Percentiles rank a stretch among this genome's conserved stretches.
Evolutionary conservation across 768 basidiomycete genomes (phyloP).

Genomic region (Kockovaella imperatae): DNA sequence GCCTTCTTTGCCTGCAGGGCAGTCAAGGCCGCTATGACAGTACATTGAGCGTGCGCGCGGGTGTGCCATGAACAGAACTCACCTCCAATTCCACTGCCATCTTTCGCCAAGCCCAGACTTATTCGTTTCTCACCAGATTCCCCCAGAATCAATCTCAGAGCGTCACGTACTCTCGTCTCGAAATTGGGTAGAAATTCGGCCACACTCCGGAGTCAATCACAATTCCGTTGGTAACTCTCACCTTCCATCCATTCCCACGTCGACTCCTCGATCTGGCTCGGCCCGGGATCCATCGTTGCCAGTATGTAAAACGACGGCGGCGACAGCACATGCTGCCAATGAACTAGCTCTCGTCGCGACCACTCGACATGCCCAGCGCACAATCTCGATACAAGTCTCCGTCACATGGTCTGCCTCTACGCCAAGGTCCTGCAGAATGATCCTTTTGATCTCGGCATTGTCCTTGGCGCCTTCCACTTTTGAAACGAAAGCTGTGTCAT

Average conservation of each 20-base stretch:
- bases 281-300: constrained; percentile 54
- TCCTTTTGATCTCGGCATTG: constrained; percentile 50
- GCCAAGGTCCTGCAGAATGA: constrained; percentile 59
- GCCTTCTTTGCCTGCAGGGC: constrained; percentile 71
- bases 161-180: constrained; percentile 62
- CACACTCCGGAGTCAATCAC: constrained; percentile 51
- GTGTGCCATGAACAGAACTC: constrained; percentile 39
- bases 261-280: constrained; percentile 51
- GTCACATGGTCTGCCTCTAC: constrained; percentile 53
- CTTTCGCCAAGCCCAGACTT: constrained; percentile 86
- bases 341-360: constrained; percentile 75
- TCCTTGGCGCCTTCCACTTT: constrained; percentile 61
- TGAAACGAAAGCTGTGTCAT: constrained; percentile 90
- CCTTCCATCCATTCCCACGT: constrained; percentile 92
- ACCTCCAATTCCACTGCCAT: constrained; percentile 97
- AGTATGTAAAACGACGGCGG: constrained; percentile 78
- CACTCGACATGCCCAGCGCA: constrained; percentile 68
- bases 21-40: constrained; percentile 65
- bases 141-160: constrained; percentile 69
- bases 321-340: constrained; percentile 78
- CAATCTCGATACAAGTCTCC: constrained; percentile 55
- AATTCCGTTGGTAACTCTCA: constrained; percentile 38
- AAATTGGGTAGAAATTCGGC: constrained; percentile 89
- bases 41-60: not conserved
- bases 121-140: constrained; percentile 69